Evolutionary conservation across 2,329 filamentous ascomycete species (phyloP).

Genomic region (Emydomyces testavorans): DNA sequence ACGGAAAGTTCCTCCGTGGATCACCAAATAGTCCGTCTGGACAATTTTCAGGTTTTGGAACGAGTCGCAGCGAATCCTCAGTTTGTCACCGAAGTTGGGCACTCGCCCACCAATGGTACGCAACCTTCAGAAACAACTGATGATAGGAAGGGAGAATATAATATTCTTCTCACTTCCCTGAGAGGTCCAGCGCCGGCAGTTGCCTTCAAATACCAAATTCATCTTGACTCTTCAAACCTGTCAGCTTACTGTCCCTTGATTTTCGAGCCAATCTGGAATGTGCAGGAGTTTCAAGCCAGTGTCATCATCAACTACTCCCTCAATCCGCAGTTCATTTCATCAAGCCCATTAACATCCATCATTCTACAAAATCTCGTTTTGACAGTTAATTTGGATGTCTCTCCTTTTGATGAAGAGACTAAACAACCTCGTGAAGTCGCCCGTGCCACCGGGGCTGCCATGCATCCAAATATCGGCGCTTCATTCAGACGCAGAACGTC

Average conservation of each 20-base stretch:
- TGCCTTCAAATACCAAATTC: slow-evolving; percentile 86
- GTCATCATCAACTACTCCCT: slow-evolving; percentile 73
- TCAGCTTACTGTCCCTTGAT: slow-evolving; percentile 58
- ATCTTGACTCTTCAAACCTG: slow-evolving; percentile 50
- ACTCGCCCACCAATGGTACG: slow-evolving; percentile 16
- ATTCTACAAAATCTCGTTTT: slow-evolving; percentile 68
- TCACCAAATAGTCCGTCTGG: slow-evolving; percentile 61
- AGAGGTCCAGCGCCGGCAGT: slow-evolving; percentile 53
- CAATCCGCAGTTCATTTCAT: slow-evolving; percentile 55
- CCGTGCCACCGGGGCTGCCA: slow-evolving; percentile 34
- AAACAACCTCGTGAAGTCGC: slow-evolving; percentile 35
- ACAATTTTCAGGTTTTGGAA: slow-evolving; percentile 79
- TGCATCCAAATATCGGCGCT: slow-evolving; percentile 37
- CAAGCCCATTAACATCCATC: slow-evolving; percentile 36
- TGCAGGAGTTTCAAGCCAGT: slow-evolving; percentile 73
- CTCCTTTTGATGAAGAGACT: slow-evolving; percentile 34
- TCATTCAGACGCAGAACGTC: slow-evolving; percentile 38
- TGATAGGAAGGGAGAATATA: slow-evolving; percentile 64
- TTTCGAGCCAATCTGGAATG: slow-evolving; percentile 67
- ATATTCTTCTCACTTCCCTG: slow-evolving; percentile 60
- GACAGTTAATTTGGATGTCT: slow-evolving; percentile 39
- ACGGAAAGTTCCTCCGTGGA: slow-evolving; percentile 24
- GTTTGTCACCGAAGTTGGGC: slow-evolving; percentile 58
- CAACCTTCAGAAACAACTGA: slow-evolving; percentile 30
- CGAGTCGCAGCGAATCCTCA: slow-evolving; percentile 88